phyloP scores from a whole-genome alignment of 1,139 yeast species.

The Candida neerlandica region DNA sequence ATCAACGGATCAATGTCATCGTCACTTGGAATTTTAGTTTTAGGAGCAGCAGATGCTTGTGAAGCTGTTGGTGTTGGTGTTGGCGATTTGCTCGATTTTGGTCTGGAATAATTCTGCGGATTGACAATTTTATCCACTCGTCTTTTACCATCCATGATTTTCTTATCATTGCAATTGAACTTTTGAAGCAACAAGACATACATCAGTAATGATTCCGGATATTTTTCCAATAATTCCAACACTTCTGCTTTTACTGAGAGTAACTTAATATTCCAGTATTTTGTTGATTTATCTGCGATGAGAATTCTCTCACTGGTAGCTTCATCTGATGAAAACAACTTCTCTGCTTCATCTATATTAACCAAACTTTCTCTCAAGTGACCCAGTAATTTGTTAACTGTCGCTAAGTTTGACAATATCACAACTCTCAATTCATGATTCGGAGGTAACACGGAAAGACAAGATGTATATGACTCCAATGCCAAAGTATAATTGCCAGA shows the following conservation, averaged over 20 bases:
- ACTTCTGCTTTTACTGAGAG: conserved; percentile 78
- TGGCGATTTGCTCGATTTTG: conserved; percentile 18
- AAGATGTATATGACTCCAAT: conserved; percentile 57
- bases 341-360: conserved; percentile 59
- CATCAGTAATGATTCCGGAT: conserved; percentile 58
- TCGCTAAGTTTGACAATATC: conserved; percentile 75
- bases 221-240: conserved; percentile 75
- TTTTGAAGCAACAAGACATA: conserved; percentile 66
- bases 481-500: conserved; percentile 85
- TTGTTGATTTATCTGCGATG: conserved; percentile 57
- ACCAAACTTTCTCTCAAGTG: conserved; percentile 64
- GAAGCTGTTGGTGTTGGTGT: conserved; percentile 13
- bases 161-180: conserved; percentile 62
- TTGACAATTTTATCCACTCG: conserved; percentile 70
- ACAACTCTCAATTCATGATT: conserved; percentile 69
- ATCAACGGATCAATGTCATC: conserved; percentile 27
- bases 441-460: conserved; percentile 64
- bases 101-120: conserved; percentile 36
- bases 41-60: conserved; percentile 12
- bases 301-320: conserved; percentile 21
- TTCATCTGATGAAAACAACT: conserved; percentile 44
- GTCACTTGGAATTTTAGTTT: conserved; percentile 35
- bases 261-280: conserved; percentile 75
- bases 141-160: conserved; percentile 77
- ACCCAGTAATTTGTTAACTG: conserved; percentile 72